Evolutionary conservation across 2,329 filamentous ascomycete genomes (phyloP).

Genomic region (Trichoderma atrobrunneum): DNA sequence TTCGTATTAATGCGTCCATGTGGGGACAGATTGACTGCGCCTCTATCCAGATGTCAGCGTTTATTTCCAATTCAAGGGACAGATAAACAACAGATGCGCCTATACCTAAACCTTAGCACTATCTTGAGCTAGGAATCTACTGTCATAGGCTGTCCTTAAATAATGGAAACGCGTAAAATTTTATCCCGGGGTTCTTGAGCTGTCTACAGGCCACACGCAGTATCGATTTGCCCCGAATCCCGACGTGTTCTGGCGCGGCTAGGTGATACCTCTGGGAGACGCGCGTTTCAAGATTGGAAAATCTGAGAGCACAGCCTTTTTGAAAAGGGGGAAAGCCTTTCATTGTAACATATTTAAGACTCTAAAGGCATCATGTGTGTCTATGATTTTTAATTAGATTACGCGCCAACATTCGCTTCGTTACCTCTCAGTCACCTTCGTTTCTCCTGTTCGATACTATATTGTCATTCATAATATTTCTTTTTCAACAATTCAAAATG

Average conservation of each 20-base stretch:
- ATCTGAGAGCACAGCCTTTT: neutral
- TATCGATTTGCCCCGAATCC: neutral
- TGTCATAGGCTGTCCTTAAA: neutral
- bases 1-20: neutral
- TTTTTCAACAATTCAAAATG: neutral
- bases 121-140: no score
- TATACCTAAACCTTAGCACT: neutral
- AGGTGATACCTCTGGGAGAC: neutral
- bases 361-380: neutral
- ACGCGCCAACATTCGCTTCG: neutral
- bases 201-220: neutral
- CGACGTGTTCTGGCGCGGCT: neutral
- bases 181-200: neutral
- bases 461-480: neutral
- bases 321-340: neutral
- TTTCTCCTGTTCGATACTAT: neutral
- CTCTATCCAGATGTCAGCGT: neutral
- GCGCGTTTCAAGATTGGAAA: neutral
- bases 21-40: neutral
- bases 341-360: neutral
- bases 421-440: neutral
- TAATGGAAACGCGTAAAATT: neutral
- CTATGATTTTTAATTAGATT: no score
- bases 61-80: neutral
- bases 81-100: neutral